These are phyloP conservation scores for Escovopsis weberi DNA, from an alignment of 2,329 filamentous ascomycete genomes.

Conservation along the genomic window DNA sequence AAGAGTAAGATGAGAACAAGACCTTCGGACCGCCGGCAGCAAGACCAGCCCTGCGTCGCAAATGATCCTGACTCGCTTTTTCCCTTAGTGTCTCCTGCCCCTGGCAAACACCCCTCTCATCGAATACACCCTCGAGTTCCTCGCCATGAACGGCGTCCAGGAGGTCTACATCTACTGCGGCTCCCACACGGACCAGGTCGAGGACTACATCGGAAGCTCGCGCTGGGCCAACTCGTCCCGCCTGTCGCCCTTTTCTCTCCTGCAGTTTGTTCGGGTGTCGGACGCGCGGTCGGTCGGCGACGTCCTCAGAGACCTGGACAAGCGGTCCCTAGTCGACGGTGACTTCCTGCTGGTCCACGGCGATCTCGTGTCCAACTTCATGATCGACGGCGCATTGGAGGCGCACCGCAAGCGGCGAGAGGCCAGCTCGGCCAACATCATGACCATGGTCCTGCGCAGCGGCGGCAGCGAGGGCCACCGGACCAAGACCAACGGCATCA, in stretches of 20 bases:
- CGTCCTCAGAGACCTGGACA: slow-evolving; percentile 86
- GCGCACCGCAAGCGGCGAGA: slow-evolving; percentile 68
- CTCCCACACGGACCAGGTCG: slow-evolving; percentile 72
- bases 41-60: neutral
- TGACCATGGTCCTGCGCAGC: slow-evolving; percentile 85
- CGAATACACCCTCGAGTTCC: slow-evolving; percentile 93
- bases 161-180: slow-evolving; percentile 89
- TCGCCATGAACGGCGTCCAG: slow-evolving; percentile 88
- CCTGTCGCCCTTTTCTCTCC: slow-evolving; percentile 53
- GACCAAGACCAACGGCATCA: slow-evolving; percentile 60
- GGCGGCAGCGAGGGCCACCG: slow-evolving; percentile 56
- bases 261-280: slow-evolving; percentile 73
- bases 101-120: slow-evolving; percentile 89
- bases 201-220: slow-evolving; percentile 71
- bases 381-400: slow-evolving; percentile 64
- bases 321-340: slow-evolving; percentile 66
- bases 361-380: slow-evolving; percentile 80
- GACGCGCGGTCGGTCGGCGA: slow-evolving; percentile 81
- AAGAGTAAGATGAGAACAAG: slow-evolving; percentile 37
- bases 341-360: slow-evolving; percentile 91
- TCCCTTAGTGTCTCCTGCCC: slow-evolving; percentile 69
- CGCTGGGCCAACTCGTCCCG: slow-evolving; percentile 48
- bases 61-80: neutral
- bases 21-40: neutral
- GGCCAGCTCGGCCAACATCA: slow-evolving; percentile 85